Evolutionary conservation across 345 rosid species (phyloP), one percentile per base, ranked within the genome.

Genomic region (Jatropha curcas): DNA sequence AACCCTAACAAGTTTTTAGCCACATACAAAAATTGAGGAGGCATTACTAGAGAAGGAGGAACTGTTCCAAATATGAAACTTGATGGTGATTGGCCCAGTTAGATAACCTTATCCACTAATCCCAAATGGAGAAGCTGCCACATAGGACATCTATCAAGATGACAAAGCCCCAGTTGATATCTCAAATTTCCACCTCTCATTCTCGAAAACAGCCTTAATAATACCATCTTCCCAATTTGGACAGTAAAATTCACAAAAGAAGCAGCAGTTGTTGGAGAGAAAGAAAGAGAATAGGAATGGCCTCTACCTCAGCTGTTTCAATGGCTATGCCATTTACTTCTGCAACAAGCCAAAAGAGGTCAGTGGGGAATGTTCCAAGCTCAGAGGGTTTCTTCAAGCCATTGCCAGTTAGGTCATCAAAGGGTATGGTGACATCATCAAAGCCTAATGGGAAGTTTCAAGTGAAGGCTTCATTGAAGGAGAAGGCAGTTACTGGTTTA

Each of bases 281-380:
- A 33, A 35, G 31, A 45, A 9, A 17, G 5, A 12, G 13, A 14
- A 11, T 17, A 68, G 48, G 76, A 75, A 89, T 91, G 94, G 94
- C 94, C 74, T 89, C 94, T 34, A 85, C 96, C 55, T 87, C 96
- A 41, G 89, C 88, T 24, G 82, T 87, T 72, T 85, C 97, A 69
- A 77, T 91, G 96, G 86, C 88, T 39, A 73, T 78, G 74, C 90
- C 96, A 63, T 51, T 88, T 74, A 75, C 73, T 74, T 82, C 20
- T 33, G 82, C 82, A 25, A 79, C 82, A 25, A 79, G 59, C 84
- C 93, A 82, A 33, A 83, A 82, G 77, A 74, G 83, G 61, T n/a
- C n/a, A n/a, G n/a, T n/a, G n/a, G 73, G 4, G 11, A 41, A 3
- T 48, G n/a, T 77, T 8, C 79, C 85, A n/a, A 60, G 60, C 46